These are phyloP conservation scores for Xanthoconium purpureum DNA, from an alignment of 768 basidiomycete species.

Conservation along the genomic window DNA sequence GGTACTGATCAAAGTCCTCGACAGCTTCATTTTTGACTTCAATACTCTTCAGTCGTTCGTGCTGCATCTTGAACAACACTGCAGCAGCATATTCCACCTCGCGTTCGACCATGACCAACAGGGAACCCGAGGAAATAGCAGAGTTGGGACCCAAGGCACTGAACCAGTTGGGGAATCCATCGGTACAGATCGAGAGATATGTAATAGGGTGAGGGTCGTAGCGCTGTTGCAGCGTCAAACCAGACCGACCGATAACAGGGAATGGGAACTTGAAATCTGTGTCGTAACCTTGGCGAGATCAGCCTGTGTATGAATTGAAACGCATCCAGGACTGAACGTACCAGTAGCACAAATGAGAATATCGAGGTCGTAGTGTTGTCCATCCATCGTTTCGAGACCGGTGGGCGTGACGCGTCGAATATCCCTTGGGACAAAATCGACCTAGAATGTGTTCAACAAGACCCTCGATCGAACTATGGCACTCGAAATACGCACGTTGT, in stretches of 20 bases:
- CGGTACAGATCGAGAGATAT: constrained; percentile 57
- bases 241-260: constrained; percentile 52
- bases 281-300: constrained; percentile 36
- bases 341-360: constrained; percentile 64
- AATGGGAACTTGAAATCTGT: constrained; percentile 47
- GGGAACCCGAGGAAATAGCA: constrained; percentile 50
- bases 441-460: not conserved
- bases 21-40: constrained; percentile 59
- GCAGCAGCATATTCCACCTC: constrained; percentile 56
- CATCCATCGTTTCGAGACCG: constrained; percentile 58
- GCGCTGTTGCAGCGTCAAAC: constrained; percentile 49
- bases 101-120: constrained; percentile 54
- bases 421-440: constrained; percentile 48
- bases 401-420: constrained; percentile 50
- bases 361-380: constrained; percentile 52
- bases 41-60: constrained; percentile 60
- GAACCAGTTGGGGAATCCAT: constrained; percentile 73
- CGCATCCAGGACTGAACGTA: not conserved
- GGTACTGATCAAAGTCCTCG: constrained; percentile 57
- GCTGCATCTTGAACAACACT: constrained; percentile 57
- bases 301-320: not conserved
- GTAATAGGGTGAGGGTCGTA: constrained; percentile 54
- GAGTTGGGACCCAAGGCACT: constrained; percentile 55
- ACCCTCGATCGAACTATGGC: not conserved
- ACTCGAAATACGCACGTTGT: constrained; percentile 39